Conservation (phyloP, 2,329 filamentous ascomycete species). For the Penicillium sp. region DNA sequence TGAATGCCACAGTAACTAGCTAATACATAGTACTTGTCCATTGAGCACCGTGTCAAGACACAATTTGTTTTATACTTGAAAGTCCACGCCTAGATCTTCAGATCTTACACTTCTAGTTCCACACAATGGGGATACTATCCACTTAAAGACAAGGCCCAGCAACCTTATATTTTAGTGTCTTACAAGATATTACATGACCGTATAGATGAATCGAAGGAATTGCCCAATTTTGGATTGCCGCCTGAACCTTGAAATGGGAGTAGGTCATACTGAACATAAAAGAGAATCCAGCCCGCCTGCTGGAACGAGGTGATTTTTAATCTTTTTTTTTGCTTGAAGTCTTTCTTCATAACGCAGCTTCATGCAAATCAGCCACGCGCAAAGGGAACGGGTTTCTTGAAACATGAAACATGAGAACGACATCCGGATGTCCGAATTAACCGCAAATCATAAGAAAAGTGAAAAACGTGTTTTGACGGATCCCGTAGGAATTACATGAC, state of each 20-base stretch:
- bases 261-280: constrained; percentile 39
- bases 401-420: constrained; percentile 30
- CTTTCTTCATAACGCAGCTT: constrained; percentile 36
- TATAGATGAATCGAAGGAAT: constrained; percentile 14
- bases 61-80: not conserved
- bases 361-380: constrained; percentile 35
- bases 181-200: not conserved
- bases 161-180: constrained; percentile 8
- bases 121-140: constrained; percentile 1
- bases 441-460: constrained; percentile 33
- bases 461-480: constrained; percentile 32
- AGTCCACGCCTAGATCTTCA: not conserved
- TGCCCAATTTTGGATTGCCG: constrained; percentile 33
- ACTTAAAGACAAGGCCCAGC: not conserved
- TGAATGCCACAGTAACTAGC: not conserved
- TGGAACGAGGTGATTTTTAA: constrained; percentile 39
- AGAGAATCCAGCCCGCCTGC: constrained; percentile 32
- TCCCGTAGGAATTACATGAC: constrained; percentile 41
- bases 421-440: constrained; percentile 35
- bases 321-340: constrained; percentile 33
- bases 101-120: constrained; percentile 1
- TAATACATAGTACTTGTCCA: not conserved
- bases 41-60: not conserved
- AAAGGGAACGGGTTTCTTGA: constrained; percentile 27
- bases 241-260: constrained; percentile 35